Base-by-base conservation (phyloP, 2,329 filamentous ascomycete species). In the Paracamarosporium sp. region DNA sequence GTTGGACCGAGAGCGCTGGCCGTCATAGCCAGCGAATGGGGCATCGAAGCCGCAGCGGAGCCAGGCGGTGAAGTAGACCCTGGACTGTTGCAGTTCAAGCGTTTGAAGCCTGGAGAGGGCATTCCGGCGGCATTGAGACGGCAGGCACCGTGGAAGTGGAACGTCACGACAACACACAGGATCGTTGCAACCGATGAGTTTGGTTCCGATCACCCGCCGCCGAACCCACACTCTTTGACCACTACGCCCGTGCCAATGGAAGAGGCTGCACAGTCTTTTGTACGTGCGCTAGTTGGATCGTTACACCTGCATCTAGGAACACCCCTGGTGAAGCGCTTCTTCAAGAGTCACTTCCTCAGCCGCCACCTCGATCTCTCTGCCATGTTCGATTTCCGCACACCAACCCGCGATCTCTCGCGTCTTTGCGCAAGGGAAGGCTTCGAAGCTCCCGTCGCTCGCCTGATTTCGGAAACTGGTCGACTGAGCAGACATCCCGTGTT, bases 31-130 rank as follows among this genome's bases (percentile, higher is more conserved):
- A 82, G 85, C 61, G 90, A 95, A 79, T 99, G 95, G 95, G 95
- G 95, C 79, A 88, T 98, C 15, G 94, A 98, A 76, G 80, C 83
- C 41, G 94, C 92, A n/a, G 91, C 90, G 11, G 89, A 88, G 20
- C 95, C 95, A 0, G 95, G 94, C 50, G 87, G 87, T 57, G 94
- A 98, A 79, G 93, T 98, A 55, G 95, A 99, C 75, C 89, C 93
- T 0, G 95, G 94, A 5, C 82, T 96, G 53, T 82, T 99, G 59
- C 95, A 98, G 75, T 96, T 93, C 82, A 78, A 79, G 79, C 73
- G 83, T 54, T 60, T 83, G 50, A 61, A 57, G 22, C 62, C 70
- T 8, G 72, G 72, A 9, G 63, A 70, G 2, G 62, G 62, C 4
- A 50, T 74, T 7, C 72, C 72, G 3, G 61, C 59, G 7, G 59